A percentile compares a stretch with the other conserved stretches of the same genome.
Evolutionary conservation across 106 monocot genomes (phyloP).

Genomic region (Acanthochlamys bracteata): DNA sequence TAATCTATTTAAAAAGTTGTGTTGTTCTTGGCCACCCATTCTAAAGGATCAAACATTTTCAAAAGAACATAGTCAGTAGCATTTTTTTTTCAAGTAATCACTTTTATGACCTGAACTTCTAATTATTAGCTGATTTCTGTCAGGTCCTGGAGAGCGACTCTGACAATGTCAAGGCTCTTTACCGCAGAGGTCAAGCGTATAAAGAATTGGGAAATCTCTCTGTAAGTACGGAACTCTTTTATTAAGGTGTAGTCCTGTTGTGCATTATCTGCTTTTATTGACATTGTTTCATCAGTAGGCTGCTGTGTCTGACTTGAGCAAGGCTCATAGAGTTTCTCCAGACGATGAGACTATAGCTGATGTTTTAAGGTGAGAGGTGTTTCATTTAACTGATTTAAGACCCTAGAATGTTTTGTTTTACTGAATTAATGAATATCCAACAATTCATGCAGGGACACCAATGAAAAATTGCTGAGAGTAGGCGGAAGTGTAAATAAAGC

Average conservation of each 20-base stretch:
- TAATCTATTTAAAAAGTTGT: neutral
- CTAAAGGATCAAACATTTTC: neutral
- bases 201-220: conserved; percentile 79
- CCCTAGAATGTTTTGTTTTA: neutral
- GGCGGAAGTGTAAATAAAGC: conserved; percentile 13
- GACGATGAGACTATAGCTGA: conserved; percentile 93
- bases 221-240: conserved; percentile 25
- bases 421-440: neutral
- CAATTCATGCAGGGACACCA: conserved; percentile 51
- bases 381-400: too few relatives aligned
- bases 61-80: too few relatives aligned
- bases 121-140: neutral
- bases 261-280: neutral
- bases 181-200: conserved; percentile 98
- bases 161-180: conserved; percentile 86
- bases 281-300: conserved; percentile 30
- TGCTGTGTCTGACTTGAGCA: conserved; percentile 66
- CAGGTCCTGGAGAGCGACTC: conserved; percentile 75
- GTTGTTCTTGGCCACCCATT: neutral
- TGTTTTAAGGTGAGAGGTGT: conserved; percentile 44
- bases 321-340: conserved; percentile 69
- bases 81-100: too few relatives aligned
- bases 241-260: neutral
- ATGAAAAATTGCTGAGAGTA: conserved; percentile 35
- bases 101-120: neutral